Conservation (phyloP, 2,329 filamentous ascomycete species). For the Elsinoe arachidis region DNA sequence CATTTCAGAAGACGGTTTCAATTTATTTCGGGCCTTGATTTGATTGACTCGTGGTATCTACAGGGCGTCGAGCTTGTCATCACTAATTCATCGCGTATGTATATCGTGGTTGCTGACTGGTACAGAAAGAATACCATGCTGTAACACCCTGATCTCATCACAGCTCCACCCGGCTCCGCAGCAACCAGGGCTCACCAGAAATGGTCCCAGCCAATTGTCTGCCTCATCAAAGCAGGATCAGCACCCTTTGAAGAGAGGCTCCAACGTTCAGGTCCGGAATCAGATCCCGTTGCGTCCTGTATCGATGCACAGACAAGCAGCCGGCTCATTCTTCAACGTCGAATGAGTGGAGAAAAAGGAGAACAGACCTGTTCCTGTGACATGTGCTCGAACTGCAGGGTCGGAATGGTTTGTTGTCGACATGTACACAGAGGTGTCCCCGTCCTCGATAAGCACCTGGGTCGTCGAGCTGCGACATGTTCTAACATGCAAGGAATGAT, state of each 20-base stretch:
- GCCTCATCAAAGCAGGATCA: not conserved
- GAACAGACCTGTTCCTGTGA: not conserved
- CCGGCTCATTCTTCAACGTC: slow-evolving; percentile 3
- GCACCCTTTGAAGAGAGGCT: not conserved
- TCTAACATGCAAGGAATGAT: too few species aligned
- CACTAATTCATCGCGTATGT: not conserved
- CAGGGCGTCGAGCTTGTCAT: too few species aligned
- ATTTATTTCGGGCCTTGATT: not conserved
- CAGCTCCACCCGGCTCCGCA: slow-evolving; percentile 4
- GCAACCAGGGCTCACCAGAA: slow-evolving; percentile 2
- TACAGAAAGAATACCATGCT: not conserved
- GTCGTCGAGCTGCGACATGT: not conserved
- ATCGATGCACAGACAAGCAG: slow-evolving; percentile 9
- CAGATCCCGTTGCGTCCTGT: slow-evolving; percentile 5
- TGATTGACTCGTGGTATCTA: not conserved
- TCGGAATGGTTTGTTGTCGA: not conserved
- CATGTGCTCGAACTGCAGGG: not conserved
- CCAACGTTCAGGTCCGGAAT: slow-evolving; percentile 11
- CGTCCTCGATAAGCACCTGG: not conserved
- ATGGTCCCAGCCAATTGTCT: not conserved
- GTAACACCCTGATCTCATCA: not conserved
- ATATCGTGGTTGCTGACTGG: not conserved
- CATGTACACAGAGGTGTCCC: not conserved
- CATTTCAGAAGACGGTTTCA: slow-evolving; percentile 8
- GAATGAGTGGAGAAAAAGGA: slow-evolving; percentile 11